phyloP scores from a whole-genome alignment of 805 yeast species.

The Wickerhamiella lipophila region DNA sequence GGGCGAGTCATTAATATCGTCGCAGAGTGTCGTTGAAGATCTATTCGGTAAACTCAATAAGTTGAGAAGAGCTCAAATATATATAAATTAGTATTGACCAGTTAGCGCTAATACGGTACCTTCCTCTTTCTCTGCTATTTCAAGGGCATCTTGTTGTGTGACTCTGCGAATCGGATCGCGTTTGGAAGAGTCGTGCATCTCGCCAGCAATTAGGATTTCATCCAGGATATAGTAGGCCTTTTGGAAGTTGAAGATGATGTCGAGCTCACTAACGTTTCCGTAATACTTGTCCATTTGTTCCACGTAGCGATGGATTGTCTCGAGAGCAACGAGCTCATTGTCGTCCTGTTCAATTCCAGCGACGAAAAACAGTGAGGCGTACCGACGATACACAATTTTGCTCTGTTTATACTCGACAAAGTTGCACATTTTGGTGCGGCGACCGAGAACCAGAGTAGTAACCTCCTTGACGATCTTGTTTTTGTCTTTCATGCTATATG shows the following conservation, averaged over 20 bases:
- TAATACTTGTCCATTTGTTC: constrained; percentile 94
- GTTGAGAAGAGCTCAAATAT: too few relatives aligned
- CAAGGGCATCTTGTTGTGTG: constrained; percentile 76
- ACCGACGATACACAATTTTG: constrained; percentile 80
- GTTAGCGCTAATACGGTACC: constrained; percentile 24
- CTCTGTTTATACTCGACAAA: constrained; percentile 74
- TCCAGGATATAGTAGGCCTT: constrained; percentile 87
- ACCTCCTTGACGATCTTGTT: constrained; percentile 71
- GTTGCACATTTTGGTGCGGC: constrained; percentile 92
- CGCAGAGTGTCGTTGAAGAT: constrained; percentile 40
- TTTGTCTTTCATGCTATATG: constrained; percentile 76
- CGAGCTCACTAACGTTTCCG: constrained; percentile 93
- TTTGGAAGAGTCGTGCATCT: constrained; percentile 68
- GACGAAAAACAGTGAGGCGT: constrained; percentile 84
- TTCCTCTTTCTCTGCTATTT: constrained; percentile 55
- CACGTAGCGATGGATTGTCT: constrained; percentile 81
- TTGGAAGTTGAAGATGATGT: constrained; percentile 89
- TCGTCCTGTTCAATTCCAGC: constrained; percentile 74
- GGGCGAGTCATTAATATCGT: constrained; percentile 66
- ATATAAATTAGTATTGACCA: constrained; percentile 1
- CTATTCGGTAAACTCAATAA: not conserved
- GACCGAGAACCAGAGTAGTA: constrained; percentile 67
- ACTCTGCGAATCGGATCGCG: constrained; percentile 67
- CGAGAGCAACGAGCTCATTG: constrained; percentile 77
- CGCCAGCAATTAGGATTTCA: constrained; percentile 81